These are phyloP conservation scores for Ophiocordyceps sinensis DNA, from an alignment of 2,329 filamentous ascomycete species.

Conservation along the genomic window DNA sequence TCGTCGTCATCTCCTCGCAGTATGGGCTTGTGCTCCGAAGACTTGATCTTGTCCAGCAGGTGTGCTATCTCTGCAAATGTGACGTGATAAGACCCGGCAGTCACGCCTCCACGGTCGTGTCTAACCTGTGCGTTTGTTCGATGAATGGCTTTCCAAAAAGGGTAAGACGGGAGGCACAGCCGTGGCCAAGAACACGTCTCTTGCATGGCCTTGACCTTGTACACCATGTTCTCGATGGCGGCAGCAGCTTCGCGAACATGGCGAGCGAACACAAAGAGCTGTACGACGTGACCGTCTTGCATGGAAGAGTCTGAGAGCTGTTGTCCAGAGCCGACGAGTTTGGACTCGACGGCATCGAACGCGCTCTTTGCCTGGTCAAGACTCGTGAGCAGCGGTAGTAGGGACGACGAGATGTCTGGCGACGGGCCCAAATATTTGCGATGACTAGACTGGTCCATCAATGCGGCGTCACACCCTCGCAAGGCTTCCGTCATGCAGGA, in stretches of 20 bases:
- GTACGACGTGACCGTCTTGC: constrained; percentile 33
- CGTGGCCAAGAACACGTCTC: constrained; percentile 22
- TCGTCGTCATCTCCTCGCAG: constrained; percentile 10
- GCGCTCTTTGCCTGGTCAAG: constrained; percentile 27
- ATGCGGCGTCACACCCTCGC: constrained; percentile 31
- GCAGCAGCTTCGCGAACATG: constrained; percentile 37
- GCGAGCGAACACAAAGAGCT: constrained; percentile 39
- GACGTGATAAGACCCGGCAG: constrained; percentile 33
- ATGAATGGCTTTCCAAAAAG: constrained; percentile 35
- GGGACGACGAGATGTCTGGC: constrained; percentile 24
- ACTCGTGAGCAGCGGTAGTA: constrained; percentile 21
- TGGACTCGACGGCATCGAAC: constrained; percentile 33
- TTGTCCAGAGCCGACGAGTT: constrained; percentile 27
- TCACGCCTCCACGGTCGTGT: constrained; percentile 43
- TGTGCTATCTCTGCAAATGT: constrained; percentile 29
- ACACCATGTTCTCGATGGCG: constrained; percentile 29
- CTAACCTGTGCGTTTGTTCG: constrained; percentile 41
- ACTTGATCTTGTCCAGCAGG: constrained; percentile 27
- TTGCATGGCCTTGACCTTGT: constrained; percentile 33
- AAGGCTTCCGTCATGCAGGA: constrained; percentile 29
- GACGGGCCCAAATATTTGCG: constrained; percentile 31
- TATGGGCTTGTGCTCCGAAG: constrained; percentile 20
- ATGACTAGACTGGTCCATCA: constrained; percentile 40
- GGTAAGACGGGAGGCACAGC: constrained; percentile 37
- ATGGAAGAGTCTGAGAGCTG: constrained; percentile 29